Evolutionary conservation across 371 early-diverging fungal genomes (phyloP), one percentile per base, ranked within the genome.

Genomic region (Aphelidium insulamus): DNA sequence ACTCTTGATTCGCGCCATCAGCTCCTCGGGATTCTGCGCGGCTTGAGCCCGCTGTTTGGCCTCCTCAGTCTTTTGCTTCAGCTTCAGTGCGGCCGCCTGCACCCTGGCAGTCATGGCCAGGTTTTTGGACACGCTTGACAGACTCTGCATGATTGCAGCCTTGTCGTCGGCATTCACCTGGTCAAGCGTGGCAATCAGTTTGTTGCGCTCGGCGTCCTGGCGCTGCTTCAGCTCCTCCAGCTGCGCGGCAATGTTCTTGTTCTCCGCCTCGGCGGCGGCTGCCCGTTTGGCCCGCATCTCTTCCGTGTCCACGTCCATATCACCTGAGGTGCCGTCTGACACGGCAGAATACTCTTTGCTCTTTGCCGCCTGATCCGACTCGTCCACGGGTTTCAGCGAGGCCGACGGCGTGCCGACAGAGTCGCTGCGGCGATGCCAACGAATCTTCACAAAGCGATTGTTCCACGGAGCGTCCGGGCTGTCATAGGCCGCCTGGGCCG

Each of bases 391-490:
- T 36, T 49, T 14, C 39, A 44, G 4, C 44, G 38, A 24, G 43
- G 34, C n/a, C 39, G 32, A n/a, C 30, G 26, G 9, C 42, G 33
- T 5, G 38, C 40, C 8, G 44, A 43, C 32, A 18, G 28, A 14
- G 20, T 33, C 16, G 15, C 28, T 17, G 34, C 12, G 10, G 52
- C 32, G 26, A 24, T 60, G 51, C 63, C 70, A 82, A 44, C 67
- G 83, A 5, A 83, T 73, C 40, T 77, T 77, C 27, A 85, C 79
- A 45, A 85, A 85, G 11, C 85, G 70, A 48, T 85, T 83, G 24
- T 62, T 73, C 46, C 83, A 85, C 19, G 82, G 69, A n/a, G 71
- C 61, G 19, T 79, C 79, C 4, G 84, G 81, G 9, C 68, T 71
- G 25, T 51, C 55, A 36, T 76, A 68, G 1, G 82, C 82, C 7